These are phyloP conservation scores for Blastocladiella emersonii DNA, from an alignment of 371 early-diverging fungal genomes.

Conservation along the genomic window DNA sequence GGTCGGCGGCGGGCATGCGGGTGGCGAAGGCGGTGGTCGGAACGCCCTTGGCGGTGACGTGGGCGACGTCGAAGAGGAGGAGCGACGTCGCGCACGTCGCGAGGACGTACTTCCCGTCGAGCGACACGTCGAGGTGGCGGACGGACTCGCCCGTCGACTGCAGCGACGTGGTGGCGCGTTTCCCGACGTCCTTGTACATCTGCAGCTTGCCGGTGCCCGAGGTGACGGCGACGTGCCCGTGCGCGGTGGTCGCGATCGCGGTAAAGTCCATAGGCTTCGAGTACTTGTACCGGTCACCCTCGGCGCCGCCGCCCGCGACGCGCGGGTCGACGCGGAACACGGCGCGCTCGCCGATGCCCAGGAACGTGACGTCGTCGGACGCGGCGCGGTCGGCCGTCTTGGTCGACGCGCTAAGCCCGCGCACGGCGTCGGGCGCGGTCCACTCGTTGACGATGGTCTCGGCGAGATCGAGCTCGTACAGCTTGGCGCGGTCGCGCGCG, in stretches of 20 bases:
- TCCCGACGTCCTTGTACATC: conserved; percentile 64
- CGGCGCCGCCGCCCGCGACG: conserved; percentile 22
- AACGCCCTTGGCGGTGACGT: conserved; percentile 8
- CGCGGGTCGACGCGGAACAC: conserved; percentile 89
- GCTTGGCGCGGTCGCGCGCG: conserved; percentile 35
- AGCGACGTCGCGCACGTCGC: conserved; percentile 84
- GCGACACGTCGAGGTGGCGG: conserved; percentile 77
- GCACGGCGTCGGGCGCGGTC: conserved; percentile 43
- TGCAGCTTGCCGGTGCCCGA: conserved; percentile 81
- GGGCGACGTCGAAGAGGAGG: conserved; percentile 53
- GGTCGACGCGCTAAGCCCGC: conserved; percentile 52
- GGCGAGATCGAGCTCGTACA: conserved; percentile 83
- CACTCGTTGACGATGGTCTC: conserved; percentile 89
- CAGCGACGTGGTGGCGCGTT: conserved; percentile 74
- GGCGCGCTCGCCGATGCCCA: conserved; percentile 66
- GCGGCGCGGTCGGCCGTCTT: conserved; percentile 61
- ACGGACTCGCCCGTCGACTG: conserved; percentile 83
- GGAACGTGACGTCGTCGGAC: conserved; percentile 39
- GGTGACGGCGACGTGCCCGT: conserved; percentile 74
- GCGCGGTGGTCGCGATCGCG: conserved; percentile 39
- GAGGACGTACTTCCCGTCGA: conserved; percentile 69
- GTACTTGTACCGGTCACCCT: conserved; percentile 1
- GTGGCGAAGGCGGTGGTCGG: conserved; percentile 45
- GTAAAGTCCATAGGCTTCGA: neutral
- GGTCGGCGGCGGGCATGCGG: conserved; percentile 37